Percentiles rank a stretch among this genome's conserved stretches.
Conservation (phyloP, 495 filamentous ascomycete genomes). For the Penicillium pulvis region DNA sequence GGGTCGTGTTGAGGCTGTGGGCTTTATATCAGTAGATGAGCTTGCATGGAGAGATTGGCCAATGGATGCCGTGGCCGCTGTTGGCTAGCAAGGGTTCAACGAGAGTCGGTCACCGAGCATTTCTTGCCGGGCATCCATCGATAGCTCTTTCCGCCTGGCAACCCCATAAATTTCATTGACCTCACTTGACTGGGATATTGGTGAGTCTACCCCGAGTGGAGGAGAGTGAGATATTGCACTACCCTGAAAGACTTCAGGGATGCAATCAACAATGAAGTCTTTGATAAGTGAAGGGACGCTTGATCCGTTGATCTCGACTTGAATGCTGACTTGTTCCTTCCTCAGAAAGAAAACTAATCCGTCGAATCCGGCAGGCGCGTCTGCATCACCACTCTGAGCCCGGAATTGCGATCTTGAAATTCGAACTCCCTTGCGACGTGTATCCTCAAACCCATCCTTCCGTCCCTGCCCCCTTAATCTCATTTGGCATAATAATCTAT, state of each 20-base stretch:
- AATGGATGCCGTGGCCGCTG: neutral
- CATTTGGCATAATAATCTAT: neutral
- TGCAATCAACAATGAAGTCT: conserved; percentile 1
- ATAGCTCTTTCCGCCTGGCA: neutral
- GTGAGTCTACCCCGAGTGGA: neutral
- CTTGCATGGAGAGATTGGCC: neutral
- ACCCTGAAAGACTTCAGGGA: neutral
- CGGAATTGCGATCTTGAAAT: neutral
- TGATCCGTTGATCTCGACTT: neutral
- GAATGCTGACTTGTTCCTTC: neutral
- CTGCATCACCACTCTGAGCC: neutral
- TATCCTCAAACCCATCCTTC: neutral
- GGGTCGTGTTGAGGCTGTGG: neutral
- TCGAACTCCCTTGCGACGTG: neutral
- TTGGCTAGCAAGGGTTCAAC: neutral
- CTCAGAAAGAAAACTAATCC: neutral
- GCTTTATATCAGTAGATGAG: neutral
- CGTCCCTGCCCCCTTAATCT: neutral
- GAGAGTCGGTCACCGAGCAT: neutral
- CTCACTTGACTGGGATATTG: neutral
- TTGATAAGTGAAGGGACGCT: neutral
- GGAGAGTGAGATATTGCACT: neutral
- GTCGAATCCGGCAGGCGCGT: neutral
- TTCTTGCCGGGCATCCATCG: neutral
- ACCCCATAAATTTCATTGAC: neutral